These are phyloP conservation scores for Saitozyma podzolica DNA, from an alignment of 768 basidiomycete species.

Conservation along the genomic window DNA sequence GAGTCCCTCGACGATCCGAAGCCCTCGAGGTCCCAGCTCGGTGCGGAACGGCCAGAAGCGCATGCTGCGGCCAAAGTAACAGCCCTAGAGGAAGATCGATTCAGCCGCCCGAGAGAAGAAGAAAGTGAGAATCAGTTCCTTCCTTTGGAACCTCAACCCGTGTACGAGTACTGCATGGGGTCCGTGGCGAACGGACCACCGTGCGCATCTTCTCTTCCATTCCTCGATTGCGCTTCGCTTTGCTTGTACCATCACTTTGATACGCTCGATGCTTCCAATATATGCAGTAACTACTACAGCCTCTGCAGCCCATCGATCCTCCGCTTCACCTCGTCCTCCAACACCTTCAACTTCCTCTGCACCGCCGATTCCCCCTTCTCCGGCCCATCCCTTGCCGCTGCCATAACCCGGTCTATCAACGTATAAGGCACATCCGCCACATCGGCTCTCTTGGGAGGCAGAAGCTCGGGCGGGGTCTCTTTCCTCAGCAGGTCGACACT, in stretches of 20 bases:
- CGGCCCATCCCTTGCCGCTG: constrained; percentile 32
- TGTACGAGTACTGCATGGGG: too few relatives aligned
- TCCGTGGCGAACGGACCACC: too few relatives aligned
- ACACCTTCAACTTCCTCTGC: constrained; percentile 23
- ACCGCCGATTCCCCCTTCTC: constrained; percentile 34
- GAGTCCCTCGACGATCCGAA: constrained; percentile 1
- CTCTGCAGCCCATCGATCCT: constrained; percentile 20
- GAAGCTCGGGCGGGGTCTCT: constrained; percentile 56
- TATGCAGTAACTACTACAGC: not conserved
- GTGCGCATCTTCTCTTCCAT: too few relatives aligned
- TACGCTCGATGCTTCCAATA: too few relatives aligned
- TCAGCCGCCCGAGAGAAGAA: too few relatives aligned
- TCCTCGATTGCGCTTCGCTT: too few relatives aligned
- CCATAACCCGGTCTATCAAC: constrained; percentile 38
- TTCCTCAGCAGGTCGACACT: constrained; percentile 70
- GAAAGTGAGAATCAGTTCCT: too few relatives aligned
- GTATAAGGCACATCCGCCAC: constrained; percentile 31
- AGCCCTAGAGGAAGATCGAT: not conserved
- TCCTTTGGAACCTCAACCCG: too few relatives aligned
- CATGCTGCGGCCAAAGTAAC: not conserved
- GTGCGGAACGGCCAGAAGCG: constrained; percentile 5
- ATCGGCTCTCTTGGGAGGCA: constrained; percentile 18
- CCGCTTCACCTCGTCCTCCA: constrained; percentile 23
- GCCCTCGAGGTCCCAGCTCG: not conserved
- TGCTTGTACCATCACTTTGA: too few relatives aligned